These are phyloP conservation scores for Corymbia calophylla DNA, from an alignment of 441 rosid genomes.

Conservation along the genomic window DNA sequence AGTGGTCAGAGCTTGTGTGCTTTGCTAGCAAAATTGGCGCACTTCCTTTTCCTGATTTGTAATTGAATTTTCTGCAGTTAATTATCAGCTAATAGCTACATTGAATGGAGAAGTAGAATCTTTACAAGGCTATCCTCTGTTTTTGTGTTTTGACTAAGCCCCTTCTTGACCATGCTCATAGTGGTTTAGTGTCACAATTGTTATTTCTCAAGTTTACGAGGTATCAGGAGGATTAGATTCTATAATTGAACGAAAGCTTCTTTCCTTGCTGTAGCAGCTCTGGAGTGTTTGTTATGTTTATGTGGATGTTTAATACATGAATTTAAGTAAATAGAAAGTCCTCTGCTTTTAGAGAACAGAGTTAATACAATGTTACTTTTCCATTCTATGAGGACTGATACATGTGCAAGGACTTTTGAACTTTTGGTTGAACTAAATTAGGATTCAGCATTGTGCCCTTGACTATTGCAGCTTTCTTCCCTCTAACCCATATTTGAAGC, in stretches of 20 bases:
- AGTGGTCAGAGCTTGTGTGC: background rate
- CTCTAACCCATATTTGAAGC: background rate
- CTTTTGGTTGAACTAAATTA: background rate
- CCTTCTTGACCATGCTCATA: background rate
- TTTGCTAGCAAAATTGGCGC: background rate
- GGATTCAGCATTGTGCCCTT: background rate
- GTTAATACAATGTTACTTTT: background rate
- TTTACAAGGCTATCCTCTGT: background rate
- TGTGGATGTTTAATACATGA: background rate
- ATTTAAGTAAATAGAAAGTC: background rate
- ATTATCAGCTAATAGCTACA: background rate
- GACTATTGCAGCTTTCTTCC: background rate
- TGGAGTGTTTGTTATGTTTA: background rate
- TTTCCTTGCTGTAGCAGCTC: background rate
- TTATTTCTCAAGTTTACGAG: background rate
- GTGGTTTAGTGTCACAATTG: background rate
- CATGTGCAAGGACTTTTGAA: background rate
- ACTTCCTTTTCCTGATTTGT: background rate
- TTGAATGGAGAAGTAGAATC: background rate
- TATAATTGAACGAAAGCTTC: background rate
- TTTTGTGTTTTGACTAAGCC: background rate
- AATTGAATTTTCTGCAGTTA: background rate
- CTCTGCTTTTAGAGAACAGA: background rate
- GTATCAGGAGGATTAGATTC: background rate
- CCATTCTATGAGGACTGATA: background rate